Evolutionary conservation across 257 asterid species (phyloP).

Genomic region (Jaltomata sinuosa): DNA sequence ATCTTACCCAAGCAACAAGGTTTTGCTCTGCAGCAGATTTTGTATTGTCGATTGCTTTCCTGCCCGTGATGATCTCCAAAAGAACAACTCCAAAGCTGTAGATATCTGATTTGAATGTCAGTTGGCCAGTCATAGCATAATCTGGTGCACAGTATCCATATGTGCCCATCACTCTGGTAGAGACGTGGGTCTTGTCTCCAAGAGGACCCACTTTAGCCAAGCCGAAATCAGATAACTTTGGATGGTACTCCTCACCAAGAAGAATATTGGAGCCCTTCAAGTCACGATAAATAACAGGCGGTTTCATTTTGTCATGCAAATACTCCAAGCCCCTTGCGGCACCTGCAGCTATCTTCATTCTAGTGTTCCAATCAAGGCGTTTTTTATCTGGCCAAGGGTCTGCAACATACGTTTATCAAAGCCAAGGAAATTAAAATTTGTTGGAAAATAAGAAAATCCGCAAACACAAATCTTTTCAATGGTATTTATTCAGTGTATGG

Average conservation of each 20-base stretch:
- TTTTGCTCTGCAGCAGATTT: constrained; percentile 31
- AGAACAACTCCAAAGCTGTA: constrained; percentile 85
- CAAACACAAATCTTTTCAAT: background rate
- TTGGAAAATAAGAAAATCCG: background rate
- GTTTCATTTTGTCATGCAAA: constrained; percentile 65
- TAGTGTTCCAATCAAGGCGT: constrained; percentile 53
- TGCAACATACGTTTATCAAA: constrained; percentile 10
- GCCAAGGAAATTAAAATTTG: background rate
- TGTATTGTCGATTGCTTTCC: constrained; percentile 54
- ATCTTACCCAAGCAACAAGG: constrained; percentile 62
- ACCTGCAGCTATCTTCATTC: constrained; percentile 82
- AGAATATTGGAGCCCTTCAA: constrained; percentile 69
- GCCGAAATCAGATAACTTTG: constrained; percentile 82
- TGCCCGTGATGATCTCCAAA: constrained; percentile 68
- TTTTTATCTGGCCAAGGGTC: constrained; percentile 23
- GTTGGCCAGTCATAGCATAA: constrained; percentile 79
- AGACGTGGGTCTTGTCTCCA: constrained; percentile 71
- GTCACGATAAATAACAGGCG: constrained; percentile 72
- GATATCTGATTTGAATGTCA: constrained; percentile 68
- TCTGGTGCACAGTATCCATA: constrained; percentile 87
- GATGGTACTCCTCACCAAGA: constrained; percentile 55
- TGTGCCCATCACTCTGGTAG: constrained; percentile 88
- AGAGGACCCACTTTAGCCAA: constrained; percentile 69
- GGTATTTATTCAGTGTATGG: background rate
- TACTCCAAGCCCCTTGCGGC: constrained; percentile 75